These are phyloP conservation scores for Alternaria longipes DNA, from an alignment of 2,329 filamentous ascomycete genomes.

Conservation along the genomic window DNA sequence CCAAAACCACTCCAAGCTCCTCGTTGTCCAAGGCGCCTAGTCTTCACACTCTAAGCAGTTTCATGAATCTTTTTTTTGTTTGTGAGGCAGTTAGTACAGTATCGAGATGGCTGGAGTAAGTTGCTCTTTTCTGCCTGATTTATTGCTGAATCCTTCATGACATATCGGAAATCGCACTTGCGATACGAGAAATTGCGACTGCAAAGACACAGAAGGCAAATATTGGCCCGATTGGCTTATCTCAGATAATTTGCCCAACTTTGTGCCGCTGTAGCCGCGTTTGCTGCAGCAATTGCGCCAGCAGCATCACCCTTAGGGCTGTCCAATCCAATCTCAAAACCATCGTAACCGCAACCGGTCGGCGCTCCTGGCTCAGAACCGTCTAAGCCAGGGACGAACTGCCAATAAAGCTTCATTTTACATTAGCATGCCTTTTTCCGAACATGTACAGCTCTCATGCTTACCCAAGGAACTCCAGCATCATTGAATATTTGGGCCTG, in stretches of 20 bases:
- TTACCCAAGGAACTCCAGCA: conserved; percentile 5
- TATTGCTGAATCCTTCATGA: background rate
- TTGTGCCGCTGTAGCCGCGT: conserved; percentile 1
- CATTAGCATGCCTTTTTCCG: background rate
- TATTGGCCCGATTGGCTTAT: background rate
- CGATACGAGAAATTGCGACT: background rate
- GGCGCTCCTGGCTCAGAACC: conserved; percentile 2
- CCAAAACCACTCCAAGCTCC: background rate
- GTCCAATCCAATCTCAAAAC: conserved; percentile 1
- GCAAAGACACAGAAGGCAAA: background rate
- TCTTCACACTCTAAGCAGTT: background rate
- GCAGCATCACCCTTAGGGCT: conserved; percentile 9
- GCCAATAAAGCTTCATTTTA: background rate
- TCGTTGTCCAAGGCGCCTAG: background rate
- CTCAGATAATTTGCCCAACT: conserved; percentile 2
- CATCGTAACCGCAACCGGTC: background rate
- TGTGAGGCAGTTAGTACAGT: background rate
- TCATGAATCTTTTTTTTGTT: background rate
- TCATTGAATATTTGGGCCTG: background rate
- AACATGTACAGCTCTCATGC: background rate
- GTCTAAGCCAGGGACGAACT: conserved; percentile 3
- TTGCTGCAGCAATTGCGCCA: conserved; percentile 3
- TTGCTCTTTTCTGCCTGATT: background rate
- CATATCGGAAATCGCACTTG: background rate
- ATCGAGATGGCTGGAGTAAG: background rate